Conservation (phyloP, 495 filamentous ascomycete genomes). For the Penicillium paxilli region DNA sequence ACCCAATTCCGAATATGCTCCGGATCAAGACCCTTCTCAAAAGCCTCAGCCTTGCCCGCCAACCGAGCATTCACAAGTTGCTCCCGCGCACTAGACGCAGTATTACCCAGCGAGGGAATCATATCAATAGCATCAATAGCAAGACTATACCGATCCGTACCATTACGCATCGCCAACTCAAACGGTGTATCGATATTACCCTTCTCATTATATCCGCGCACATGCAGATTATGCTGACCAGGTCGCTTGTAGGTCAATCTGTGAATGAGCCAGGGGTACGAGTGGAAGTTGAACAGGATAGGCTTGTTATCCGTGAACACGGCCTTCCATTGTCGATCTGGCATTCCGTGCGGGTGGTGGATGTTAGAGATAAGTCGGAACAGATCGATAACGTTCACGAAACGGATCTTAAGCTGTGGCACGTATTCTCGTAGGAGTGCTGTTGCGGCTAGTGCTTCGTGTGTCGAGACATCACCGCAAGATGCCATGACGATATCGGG, state of each 20-base stretch:
- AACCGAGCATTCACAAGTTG: constrained; percentile 59
- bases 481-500: constrained; percentile 70
- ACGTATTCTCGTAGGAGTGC: constrained; percentile 63
- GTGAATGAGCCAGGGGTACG: constrained; percentile 74
- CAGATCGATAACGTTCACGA: constrained; percentile 73
- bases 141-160: constrained; percentile 68
- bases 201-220: constrained; percentile 75
- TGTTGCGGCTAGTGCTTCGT: constrained; percentile 68
- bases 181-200: constrained; percentile 77
- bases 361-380: constrained; percentile 67
- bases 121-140: constrained; percentile 73
- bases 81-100: constrained; percentile 57
- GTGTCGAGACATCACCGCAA: constrained; percentile 69
- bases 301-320: constrained; percentile 67
- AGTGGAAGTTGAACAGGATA: constrained; percentile 79
- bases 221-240: constrained; percentile 61
- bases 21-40: constrained; percentile 65
- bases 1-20: constrained; percentile 63
- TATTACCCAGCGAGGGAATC: constrained; percentile 56
- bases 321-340: constrained; percentile 59
- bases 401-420: constrained; percentile 67
- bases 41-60: constrained; percentile 56
- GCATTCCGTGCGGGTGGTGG: constrained; percentile 68
- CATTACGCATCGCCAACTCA: constrained; percentile 69
- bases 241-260: constrained; percentile 69